phyloP scores from a whole-genome alignment of 169 alveolate species.

The Eimeria brunetti region DNA sequence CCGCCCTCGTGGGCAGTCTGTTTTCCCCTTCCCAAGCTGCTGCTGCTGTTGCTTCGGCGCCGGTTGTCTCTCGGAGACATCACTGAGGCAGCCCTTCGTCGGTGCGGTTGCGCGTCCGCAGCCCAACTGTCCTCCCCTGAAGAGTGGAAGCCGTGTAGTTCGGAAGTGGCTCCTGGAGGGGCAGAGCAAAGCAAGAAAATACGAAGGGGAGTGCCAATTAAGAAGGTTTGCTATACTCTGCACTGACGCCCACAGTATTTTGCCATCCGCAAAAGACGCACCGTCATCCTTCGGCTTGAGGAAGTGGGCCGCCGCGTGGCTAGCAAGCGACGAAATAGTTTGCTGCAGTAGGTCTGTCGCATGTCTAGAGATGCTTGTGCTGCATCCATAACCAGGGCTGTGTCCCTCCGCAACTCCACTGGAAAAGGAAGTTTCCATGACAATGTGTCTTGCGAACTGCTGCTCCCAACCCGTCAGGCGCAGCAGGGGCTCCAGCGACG shows the following conservation, averaged over 20 bases:
- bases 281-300: constrained; percentile 33
- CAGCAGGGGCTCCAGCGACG: constrained; percentile 55
- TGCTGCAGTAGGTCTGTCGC: constrained; percentile 68
- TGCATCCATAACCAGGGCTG: constrained; percentile 4
- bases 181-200: neutral
- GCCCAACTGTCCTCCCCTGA: neutral
- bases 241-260: neutral
- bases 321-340: constrained; percentile 44
- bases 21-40: constrained; percentile 22
- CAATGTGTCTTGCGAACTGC: constrained; percentile 47
- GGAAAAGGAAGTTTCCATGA: constrained; percentile 12
- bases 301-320: constrained; percentile 66
- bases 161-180: constrained; percentile 6
- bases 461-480: constrained; percentile 53
- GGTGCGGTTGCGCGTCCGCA: neutral
- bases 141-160: constrained; percentile 15
- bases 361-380: constrained; percentile 61
- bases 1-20: neutral
- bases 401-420: neutral
- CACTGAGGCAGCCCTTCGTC: constrained; percentile 36
- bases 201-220: neutral
- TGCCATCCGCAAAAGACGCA: neutral
- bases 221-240: neutral
- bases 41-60: constrained; percentile 45
- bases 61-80: constrained; percentile 30